Percentiles rank a stretch among this genome's conserved stretches.
phyloP scores from a whole-genome alignment of 2,329 filamentous ascomycete genomes.

The Boeremia lycopersici region DNA sequence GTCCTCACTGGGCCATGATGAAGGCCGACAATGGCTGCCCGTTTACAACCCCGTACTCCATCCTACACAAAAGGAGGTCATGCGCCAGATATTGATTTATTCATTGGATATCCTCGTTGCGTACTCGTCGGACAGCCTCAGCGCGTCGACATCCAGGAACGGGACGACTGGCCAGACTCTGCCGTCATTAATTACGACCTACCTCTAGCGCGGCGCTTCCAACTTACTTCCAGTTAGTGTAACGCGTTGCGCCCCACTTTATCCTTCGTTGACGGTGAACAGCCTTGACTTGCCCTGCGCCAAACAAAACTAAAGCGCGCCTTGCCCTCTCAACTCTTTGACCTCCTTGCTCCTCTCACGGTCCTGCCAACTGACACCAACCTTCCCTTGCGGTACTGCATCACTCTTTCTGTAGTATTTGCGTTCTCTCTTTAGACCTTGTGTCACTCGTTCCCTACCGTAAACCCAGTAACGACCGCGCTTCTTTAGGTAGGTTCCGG shows the following conservation, averaged over 20 bases:
- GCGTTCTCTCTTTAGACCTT: constrained; percentile 50
- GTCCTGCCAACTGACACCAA: constrained; percentile 29
- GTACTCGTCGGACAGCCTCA: constrained; percentile 7
- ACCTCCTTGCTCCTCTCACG: constrained; percentile 45
- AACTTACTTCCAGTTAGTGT: constrained; percentile 8
- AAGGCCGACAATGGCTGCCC: constrained; percentile 9
- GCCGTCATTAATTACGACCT: constrained; percentile 17
- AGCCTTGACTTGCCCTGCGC: constrained; percentile 25
- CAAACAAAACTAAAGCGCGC: constrained; percentile 27
- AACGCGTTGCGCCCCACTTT: constrained; percentile 13
- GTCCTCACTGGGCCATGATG: constrained; percentile 5
- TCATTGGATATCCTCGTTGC: constrained; percentile 11
- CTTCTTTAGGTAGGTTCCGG: constrained; percentile 35
- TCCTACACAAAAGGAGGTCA: constrained; percentile 6
- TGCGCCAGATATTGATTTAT: constrained; percentile 3
- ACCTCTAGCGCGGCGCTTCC: constrained; percentile 13
- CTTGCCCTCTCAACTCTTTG: constrained; percentile 19
- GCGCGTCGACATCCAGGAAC: constrained; percentile 12
- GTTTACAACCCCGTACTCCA: background rate
- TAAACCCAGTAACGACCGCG: constrained; percentile 20
- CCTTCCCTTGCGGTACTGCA: constrained; percentile 55
- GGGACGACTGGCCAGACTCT: constrained; percentile 19
- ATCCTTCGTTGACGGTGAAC: constrained; percentile 24
- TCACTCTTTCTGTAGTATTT: constrained; percentile 68
- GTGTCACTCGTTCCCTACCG: constrained; percentile 31